These are phyloP conservation scores for Phytophthora pistaciae DNA, from an alignment of 352 stramenopile genomes.

Conservation along the genomic window DNA sequence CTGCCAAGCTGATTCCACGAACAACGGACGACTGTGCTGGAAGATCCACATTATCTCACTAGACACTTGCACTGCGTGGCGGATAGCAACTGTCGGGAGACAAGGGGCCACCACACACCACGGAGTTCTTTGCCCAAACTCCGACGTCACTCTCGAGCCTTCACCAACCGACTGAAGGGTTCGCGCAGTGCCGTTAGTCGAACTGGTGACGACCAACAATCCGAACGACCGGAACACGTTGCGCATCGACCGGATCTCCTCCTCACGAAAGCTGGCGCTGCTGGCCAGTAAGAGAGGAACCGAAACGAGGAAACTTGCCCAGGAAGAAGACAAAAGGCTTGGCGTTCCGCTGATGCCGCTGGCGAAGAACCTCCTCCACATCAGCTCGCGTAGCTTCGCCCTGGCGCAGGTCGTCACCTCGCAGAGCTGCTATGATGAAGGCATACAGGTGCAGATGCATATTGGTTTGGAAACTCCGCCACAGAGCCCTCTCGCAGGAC, in stretches of 20 bases:
- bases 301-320: neutral
- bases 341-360: too few species aligned
- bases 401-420: too few species aligned
- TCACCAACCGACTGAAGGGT: neutral
- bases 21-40: neutral
- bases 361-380: too few species aligned
- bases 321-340: too few species aligned
- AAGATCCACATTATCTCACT: neutral
- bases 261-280: neutral
- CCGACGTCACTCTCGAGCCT: neutral
- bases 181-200: neutral
- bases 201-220: neutral
- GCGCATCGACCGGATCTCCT: neutral
- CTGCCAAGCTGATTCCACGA: neutral
- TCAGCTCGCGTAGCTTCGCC: too few species aligned
- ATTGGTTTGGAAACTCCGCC: too few species aligned
- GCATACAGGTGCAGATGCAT: too few species aligned
- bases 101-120: neutral
- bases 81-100: neutral
- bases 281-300: neutral
- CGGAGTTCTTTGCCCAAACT: neutral
- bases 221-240: neutral
- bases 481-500: too few species aligned
- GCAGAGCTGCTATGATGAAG: too few species aligned
- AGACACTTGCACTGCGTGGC: neutral